Percentiles rank a stretch among this genome's conserved stretches.
Conservation (phyloP, 1,139 yeast species). For the Saccharomyces hybrid region DNA sequence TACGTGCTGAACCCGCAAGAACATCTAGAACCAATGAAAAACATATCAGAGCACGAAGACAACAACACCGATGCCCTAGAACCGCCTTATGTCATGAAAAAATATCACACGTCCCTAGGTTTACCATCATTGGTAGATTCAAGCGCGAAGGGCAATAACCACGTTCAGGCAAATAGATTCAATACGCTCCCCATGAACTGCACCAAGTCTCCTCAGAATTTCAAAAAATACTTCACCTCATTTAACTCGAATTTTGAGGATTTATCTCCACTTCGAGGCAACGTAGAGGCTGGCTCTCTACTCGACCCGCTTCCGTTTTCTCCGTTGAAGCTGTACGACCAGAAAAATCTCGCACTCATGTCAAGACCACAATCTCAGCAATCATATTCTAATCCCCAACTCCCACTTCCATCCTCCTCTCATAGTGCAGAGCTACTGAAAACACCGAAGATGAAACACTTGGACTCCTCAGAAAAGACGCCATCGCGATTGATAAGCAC, state of each 20-base stretch:
- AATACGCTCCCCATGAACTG: constrained; percentile 3
- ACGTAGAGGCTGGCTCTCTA: constrained; percentile 8
- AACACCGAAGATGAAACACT: constrained; percentile 21
- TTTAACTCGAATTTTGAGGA: constrained; percentile 31
- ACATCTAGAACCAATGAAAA: neutral
- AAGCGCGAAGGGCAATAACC: neutral
- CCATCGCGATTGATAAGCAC: constrained; percentile 21
- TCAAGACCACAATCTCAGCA: neutral
- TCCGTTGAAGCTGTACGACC: neutral
- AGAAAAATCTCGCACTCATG: neutral
- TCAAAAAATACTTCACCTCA: constrained; percentile 28
- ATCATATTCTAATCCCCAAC: constrained; percentile 2
- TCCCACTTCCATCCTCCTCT: neutral
- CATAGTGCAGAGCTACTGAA: constrained; percentile 13
- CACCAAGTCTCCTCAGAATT: constrained; percentile 17
- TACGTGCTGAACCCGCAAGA: neutral
- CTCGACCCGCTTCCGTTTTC: constrained; percentile 8
- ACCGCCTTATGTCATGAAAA: constrained; percentile 16
- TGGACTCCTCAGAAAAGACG: constrained; percentile 15
- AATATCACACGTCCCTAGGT: constrained; percentile 19
- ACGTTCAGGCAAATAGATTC: neutral
- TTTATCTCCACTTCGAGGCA: constrained; percentile 18
- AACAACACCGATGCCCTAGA: neutral
- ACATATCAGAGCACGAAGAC: neutral
- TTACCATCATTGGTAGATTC: constrained; percentile 9